Conservation (phyloP, 176 grass and related monocot species). For the Panicum miliaceum region DNA sequence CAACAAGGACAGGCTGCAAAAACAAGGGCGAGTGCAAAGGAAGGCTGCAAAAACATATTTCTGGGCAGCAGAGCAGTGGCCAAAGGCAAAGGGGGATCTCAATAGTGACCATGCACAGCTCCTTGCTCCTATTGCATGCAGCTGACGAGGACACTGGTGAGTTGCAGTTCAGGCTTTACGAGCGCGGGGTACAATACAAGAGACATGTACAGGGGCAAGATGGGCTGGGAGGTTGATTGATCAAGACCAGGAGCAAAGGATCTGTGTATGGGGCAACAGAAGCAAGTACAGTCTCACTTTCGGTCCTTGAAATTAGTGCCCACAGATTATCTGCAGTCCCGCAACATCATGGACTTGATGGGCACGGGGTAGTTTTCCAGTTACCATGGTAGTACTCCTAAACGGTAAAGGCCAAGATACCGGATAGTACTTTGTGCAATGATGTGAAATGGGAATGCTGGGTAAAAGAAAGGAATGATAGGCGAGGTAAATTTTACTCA, state of each 20-base stretch:
- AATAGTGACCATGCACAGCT: conserved; percentile 57
- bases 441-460: not conserved
- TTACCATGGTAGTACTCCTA: conserved; percentile 31
- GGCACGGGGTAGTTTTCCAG: conserved; percentile 14
- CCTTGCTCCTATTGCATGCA: conserved; percentile 47
- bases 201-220: conserved; percentile 53
- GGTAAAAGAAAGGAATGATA: not conserved
- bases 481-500: conserved; percentile 10
- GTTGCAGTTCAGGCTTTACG: conserved; percentile 43
- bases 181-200: conserved; percentile 32
- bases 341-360: conserved; percentile 24
- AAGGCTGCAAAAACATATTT: conserved; percentile 39
- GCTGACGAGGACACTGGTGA: conserved; percentile 52
- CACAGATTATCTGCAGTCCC: conserved; percentile 42
- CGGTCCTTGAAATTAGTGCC: conserved; percentile 47
- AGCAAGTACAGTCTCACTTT: conserved; percentile 49
- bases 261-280: conserved; percentile 47
- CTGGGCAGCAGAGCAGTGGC: conserved; percentile 30
- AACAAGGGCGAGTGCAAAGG: too few relatives aligned
- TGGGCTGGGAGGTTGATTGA: conserved; percentile 56
- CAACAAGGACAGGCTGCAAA: conserved; percentile 48
- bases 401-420: conserved; percentile 35
- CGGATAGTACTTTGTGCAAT: conserved; percentile 26
- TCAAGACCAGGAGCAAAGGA: conserved; percentile 51
- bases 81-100: conserved; percentile 43